Evolutionary conservation across 2,329 filamentous ascomycete genomes (phyloP).

Genomic region (Diaporthe amygdali): DNA sequence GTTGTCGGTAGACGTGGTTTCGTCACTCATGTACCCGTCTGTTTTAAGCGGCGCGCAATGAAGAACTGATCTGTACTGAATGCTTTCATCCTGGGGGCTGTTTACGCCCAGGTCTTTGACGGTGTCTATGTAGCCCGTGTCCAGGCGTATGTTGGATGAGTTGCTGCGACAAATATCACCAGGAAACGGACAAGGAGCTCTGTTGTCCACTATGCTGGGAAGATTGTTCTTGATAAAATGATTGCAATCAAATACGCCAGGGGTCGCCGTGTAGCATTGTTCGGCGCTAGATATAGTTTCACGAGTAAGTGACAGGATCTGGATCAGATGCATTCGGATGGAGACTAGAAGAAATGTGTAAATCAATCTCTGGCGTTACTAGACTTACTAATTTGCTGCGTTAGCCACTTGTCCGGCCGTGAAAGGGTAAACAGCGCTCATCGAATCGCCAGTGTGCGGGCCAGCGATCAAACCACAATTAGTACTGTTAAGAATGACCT

Average conservation of each 20-base stretch:
- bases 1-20: background rate
- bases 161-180: conserved; percentile 19
- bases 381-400: conserved; percentile 19
- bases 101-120: conserved; percentile 30
- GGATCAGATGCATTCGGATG: too few species aligned
- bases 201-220: background rate
- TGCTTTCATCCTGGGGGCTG: conserved; percentile 21
- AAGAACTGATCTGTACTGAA: conserved; percentile 15
- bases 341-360: background rate
- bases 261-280: conserved; percentile 22
- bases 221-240: background rate
- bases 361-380: background rate
- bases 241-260: conserved; percentile 3
- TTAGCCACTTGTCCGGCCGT: background rate
- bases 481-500: conserved; percentile 20
- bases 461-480: background rate
- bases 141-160: conserved; percentile 17
- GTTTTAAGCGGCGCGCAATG: conserved; percentile 20
- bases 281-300: background rate
- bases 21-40: background rate
- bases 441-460: background rate
- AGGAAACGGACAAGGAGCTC: conserved; percentile 29
- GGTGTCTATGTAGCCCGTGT: conserved; percentile 28
- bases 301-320: too few species aligned
- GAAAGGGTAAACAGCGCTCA: background rate